phyloP scores from a whole-genome alignment of 2,329 filamentous ascomycete species.

The Aspergillus arachidicola region DNA sequence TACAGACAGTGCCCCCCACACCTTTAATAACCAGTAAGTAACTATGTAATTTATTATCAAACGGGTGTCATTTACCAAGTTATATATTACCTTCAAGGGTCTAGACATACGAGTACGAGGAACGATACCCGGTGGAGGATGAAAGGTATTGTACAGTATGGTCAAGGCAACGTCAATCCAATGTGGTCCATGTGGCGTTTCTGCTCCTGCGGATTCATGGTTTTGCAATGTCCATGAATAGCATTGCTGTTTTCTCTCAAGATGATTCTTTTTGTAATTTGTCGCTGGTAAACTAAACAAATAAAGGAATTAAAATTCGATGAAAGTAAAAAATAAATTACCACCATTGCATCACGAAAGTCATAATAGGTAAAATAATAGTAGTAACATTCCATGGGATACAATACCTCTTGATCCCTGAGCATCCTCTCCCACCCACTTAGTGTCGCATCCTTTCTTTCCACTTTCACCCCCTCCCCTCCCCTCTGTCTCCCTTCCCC shows the following conservation, averaged over 20 bases:
- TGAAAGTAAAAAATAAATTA: neutral
- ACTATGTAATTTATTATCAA: neutral
- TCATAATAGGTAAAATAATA: neutral
- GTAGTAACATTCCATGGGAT: neutral
- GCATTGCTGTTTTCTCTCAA: neutral
- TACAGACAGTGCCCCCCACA: neutral
- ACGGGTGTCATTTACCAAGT: neutral
- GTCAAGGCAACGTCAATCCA: neutral
- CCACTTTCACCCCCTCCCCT: neutral
- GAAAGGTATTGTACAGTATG: neutral
- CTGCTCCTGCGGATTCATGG: neutral
- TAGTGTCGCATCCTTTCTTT: slow-evolving; percentile 5
- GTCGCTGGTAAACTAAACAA: neutral
- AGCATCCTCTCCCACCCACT: neutral
- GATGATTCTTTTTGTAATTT: neutral
- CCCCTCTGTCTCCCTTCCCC: slow-evolving; percentile 11
- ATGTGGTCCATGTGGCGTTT: neutral
- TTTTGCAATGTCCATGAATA: neutral
- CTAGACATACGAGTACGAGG: slow-evolving; percentile 2
- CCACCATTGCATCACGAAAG: neutral
- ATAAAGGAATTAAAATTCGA: neutral
- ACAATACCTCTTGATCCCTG: neutral
- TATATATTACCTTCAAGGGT: neutral
- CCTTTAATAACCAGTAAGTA: neutral
- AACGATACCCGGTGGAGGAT: neutral